phyloP scores from a whole-genome alignment of 495 filamentous ascomycete species.

The Evernia prunastri region DNA sequence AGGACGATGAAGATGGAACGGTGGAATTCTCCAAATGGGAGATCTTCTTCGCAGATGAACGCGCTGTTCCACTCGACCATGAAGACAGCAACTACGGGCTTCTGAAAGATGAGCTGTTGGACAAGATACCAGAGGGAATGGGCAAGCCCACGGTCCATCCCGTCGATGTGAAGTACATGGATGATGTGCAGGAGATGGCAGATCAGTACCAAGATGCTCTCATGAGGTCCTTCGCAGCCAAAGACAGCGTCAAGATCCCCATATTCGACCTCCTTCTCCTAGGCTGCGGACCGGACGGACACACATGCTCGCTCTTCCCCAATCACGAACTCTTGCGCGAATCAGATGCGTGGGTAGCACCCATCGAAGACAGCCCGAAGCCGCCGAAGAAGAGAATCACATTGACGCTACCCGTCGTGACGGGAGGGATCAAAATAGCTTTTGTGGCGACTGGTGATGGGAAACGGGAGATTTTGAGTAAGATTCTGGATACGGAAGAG shows the following conservation, averaged over 20 bases:
- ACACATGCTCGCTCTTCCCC: slow-evolving; percentile 95
- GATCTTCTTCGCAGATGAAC: slow-evolving; percentile 97
- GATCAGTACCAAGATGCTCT: slow-evolving; percentile 90
- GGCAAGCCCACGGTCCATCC: slow-evolving; percentile 65
- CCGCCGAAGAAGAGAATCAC: slow-evolving; percentile 87
- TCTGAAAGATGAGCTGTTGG: slow-evolving; percentile 76
- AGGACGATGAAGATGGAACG: slow-evolving; percentile 48
- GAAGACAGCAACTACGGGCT: slow-evolving; percentile 89
- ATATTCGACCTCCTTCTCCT: slow-evolving; percentile 91
- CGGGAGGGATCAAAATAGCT: slow-evolving; percentile 72
- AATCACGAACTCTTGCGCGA: slow-evolving; percentile 81
- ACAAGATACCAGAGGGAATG: slow-evolving; percentile 67
- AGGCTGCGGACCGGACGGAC: slow-evolving; percentile 90
- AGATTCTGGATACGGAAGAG: slow-evolving; percentile 78
- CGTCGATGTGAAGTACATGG: slow-evolving; percentile 64
- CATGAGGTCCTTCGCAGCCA: slow-evolving; percentile 71
- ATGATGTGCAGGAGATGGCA: slow-evolving; percentile 84
- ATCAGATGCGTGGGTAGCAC: slow-evolving; percentile 83
- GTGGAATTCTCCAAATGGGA: slow-evolving; percentile 85
- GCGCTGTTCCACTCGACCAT: slow-evolving; percentile 85
- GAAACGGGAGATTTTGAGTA: slow-evolving; percentile 86
- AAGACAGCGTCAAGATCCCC: slow-evolving; percentile 83
- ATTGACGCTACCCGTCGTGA: slow-evolving; percentile 81
- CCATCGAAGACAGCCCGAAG: slow-evolving; percentile 90
- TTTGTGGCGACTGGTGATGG: slow-evolving; percentile 85